Conservation (phyloP, 192 early-diverging fungal species). For the Dissophora ornata region DNA sequence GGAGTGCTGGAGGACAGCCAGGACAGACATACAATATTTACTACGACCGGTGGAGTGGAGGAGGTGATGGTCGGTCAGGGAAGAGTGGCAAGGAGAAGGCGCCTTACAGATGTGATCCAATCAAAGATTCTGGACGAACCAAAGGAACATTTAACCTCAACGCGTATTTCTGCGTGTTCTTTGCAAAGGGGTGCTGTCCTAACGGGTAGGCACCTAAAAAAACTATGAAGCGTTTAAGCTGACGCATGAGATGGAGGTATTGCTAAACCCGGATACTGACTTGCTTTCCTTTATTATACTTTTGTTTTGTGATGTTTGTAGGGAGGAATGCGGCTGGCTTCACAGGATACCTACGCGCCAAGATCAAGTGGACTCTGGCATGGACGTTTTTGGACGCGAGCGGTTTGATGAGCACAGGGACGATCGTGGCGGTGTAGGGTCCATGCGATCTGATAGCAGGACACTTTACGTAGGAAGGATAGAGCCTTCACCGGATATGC, state of each 20-base stretch:
- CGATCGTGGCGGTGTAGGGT: slow-evolving; percentile 77
- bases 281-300: background rate
- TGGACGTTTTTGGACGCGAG: slow-evolving; percentile 87
- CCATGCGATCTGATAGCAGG: slow-evolving; percentile 75
- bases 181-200: slow-evolving; percentile 83
- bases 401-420: slow-evolving; percentile 71
- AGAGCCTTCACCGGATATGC: slow-evolving; percentile 51
- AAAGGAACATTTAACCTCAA: slow-evolving; percentile 69
- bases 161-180: slow-evolving; percentile 84
- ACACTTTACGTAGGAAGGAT: slow-evolving; percentile 86
- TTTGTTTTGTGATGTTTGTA: slow-evolving; percentile 2
- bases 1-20: slow-evolving; percentile 2
- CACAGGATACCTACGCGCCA: slow-evolving; percentile 61
- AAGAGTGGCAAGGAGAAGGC: slow-evolving; percentile 59
- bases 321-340: slow-evolving; percentile 61
- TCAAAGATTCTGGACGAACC: slow-evolving; percentile 77
- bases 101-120: slow-evolving; percentile 69
- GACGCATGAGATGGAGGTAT: no score
- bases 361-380: slow-evolving; percentile 65
- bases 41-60: slow-evolving; percentile 53
- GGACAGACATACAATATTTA: slow-evolving; percentile 59
- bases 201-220: slow-evolving; percentile 63
- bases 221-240: no score
- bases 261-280: background rate
- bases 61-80: slow-evolving; percentile 1